Evolutionary conservation across 148 eudicot species (phyloP), one percentile per base, ranked within the genome.

Genomic region (Dysphania ambrosioides): DNA sequence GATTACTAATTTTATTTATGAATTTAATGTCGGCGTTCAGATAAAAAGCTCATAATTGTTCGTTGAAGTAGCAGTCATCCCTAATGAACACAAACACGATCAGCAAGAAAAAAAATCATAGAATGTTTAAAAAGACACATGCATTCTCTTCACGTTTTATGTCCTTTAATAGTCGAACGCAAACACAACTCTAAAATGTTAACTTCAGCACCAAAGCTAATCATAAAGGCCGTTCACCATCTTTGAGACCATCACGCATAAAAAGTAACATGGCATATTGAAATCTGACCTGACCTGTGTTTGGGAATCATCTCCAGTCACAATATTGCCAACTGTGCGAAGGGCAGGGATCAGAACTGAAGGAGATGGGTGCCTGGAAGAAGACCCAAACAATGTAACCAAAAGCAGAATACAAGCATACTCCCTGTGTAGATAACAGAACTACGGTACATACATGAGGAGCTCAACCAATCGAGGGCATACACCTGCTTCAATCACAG

Each of bases 301-400:
- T 78, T 91, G 96, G 58, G 75, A 57, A 86, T 91, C 93, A 82
- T 91, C 96, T 75, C 96, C 96, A 55, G 96, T 88, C 30, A 91
- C 96, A 75, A 91, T 88, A 77, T 91, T 91, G 30, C 96, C 96
- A 71, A 91, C 91, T 2, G 93, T 88, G 15, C 96, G 93, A 73
- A 90, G 93, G 31, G 93, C 91, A 66, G 93, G 93, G 73, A 89
- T 86, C 71, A 91, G 88, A 53, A 91, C 97, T 6, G 93, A 85
- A 41, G 91, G 91, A 79, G 93, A 51, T 18, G 71, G 70, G 55
- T 67, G 71, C 71, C 71, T 91, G 84, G 38, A 75, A 27, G 71
- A 44, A 27, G 27, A 36, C 49, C 61, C 10, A 41, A 19, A 65
- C 62, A 53, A 34, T 49, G 15, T 30, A 35, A 59, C 31, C 16